phyloP scores from a whole-genome alignment of 129 eudicot genomes.

The Silybum marianum region DNA sequence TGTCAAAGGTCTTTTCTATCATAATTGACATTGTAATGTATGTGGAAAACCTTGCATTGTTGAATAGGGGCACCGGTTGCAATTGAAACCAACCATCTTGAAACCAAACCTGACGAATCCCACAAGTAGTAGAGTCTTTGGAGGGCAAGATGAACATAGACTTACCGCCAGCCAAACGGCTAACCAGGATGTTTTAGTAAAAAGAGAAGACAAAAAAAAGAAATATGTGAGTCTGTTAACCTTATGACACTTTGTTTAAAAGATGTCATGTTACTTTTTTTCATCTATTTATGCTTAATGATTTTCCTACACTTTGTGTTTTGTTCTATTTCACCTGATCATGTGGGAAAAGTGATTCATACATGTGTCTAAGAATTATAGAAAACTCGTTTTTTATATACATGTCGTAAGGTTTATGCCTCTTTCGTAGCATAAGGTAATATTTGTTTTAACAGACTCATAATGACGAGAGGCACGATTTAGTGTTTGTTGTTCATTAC shows the following conservation, averaged over 20 bases:
- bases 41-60: constrained; percentile 8
- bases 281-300: neutral
- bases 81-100: neutral
- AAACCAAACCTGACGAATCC: neutral
- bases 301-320: neutral
- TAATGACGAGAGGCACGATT: no score
- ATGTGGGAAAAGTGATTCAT: no score
- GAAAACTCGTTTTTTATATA: no score
- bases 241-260: neutral
- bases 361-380: no score
- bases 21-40: neutral
- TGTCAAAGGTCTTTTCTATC: neutral
- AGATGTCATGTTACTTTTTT: neutral
- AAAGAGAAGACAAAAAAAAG: neutral
- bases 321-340: neutral
- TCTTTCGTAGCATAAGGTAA: no score
- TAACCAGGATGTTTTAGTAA: neutral
- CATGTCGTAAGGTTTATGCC: no score
- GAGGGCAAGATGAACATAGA: neutral
- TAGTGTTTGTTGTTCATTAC: no score
- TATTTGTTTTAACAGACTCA: no score
- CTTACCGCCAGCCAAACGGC: neutral
- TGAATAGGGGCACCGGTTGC: neutral
- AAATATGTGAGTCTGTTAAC: no score
- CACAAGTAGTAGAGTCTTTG: neutral